Base-by-base conservation (phyloP, 108 stramenopile genomes). In the Cyclotella sp. region DNA sequence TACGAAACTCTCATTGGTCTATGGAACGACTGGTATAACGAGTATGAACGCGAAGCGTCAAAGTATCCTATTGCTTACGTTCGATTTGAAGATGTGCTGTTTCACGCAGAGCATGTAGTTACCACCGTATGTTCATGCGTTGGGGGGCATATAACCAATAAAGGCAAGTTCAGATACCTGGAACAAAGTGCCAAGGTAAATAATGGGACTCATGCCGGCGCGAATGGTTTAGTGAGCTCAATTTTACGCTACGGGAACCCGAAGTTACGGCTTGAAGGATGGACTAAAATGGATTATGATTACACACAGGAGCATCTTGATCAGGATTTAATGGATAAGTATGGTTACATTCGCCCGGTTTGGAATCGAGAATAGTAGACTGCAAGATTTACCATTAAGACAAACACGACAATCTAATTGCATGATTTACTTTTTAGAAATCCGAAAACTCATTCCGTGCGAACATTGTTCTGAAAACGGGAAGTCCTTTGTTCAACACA, bases 401-500 rank as follows among this genome's bases (percentile, higher is more conserved):
- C 5, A 43, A 64, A 44, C 5, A 41, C 28, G 19, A 64, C n/a
- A 1, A 45, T 45, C 34, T 46, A 11, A 27, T 63, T 9, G 15
- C 6, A 49, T 49, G 15, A 7, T 49, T 49, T 49, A 57, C 55
- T 24, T 57, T 24, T 62, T 62, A 62, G 39, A 30, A 11, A 13
- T 8, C 61, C 13, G 16, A 34, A 15, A 45, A 21, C 9, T 64
- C 67, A 76, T 77, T 96, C 47, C 93, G 61, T 19, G 51, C 67
- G 63, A 96, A 91, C 24, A 88, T 34, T 0, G 93, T 78, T 58
- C 95, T 72, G 66, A 80, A 96, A 11, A 96, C 88, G 27, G 93
- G 92, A n/a, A 93, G 68, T 28, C 76, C 86, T 34, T 85, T 68
- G 26, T 90, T 78, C 72, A 94, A 51, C 3, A 96, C 95, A 57